Percentiles rank a stretch among this genome's conserved stretches.
These are phyloP conservation scores for Suillus plorans DNA, from an alignment of 768 basidiomycete species.

Conservation along the genomic window DNA sequence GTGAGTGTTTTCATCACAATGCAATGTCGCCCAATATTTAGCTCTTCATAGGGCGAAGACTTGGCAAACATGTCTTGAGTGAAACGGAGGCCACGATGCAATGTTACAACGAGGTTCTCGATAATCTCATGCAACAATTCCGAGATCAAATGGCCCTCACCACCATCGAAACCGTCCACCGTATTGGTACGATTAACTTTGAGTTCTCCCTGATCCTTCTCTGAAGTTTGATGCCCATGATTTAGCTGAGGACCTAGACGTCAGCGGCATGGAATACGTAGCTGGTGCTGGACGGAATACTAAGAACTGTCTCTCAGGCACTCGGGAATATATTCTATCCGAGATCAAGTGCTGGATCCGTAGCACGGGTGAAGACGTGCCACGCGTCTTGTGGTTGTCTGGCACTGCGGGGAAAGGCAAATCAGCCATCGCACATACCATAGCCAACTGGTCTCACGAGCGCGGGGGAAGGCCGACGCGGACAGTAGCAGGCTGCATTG, in stretches of 20 bases:
- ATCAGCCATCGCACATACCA: conserved; percentile 17
- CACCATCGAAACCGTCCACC: too few species aligned
- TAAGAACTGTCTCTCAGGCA: conserved; percentile 14
- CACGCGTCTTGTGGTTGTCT: conserved; percentile 13
- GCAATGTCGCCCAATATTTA: not conserved
- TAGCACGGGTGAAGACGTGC: not conserved
- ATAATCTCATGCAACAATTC: conserved; percentile 3
- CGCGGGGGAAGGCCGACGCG: conserved; percentile 6
- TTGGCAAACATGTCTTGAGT: not conserved
- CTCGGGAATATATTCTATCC: conserved; percentile 11
- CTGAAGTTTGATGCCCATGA: too few species aligned
- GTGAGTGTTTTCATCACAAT: not conserved
- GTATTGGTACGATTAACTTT: too few species aligned
- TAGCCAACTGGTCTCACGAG: conserved; percentile 12
- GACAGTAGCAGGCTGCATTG: too few species aligned
- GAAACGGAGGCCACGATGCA: not conserved
- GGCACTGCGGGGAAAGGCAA: conserved; percentile 19
- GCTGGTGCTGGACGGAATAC: not conserved
- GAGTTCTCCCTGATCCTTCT: too few species aligned
- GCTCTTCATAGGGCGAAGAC: not conserved
- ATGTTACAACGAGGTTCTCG: not conserved
- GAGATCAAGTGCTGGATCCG: conserved; percentile 17
- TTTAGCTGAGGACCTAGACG: not conserved
- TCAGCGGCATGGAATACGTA: conserved; percentile 1
- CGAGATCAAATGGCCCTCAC: not conserved